Base-by-base conservation (phyloP, 225 moss, liverwort and hornwort genomes). In the Asterella californica region DNA sequence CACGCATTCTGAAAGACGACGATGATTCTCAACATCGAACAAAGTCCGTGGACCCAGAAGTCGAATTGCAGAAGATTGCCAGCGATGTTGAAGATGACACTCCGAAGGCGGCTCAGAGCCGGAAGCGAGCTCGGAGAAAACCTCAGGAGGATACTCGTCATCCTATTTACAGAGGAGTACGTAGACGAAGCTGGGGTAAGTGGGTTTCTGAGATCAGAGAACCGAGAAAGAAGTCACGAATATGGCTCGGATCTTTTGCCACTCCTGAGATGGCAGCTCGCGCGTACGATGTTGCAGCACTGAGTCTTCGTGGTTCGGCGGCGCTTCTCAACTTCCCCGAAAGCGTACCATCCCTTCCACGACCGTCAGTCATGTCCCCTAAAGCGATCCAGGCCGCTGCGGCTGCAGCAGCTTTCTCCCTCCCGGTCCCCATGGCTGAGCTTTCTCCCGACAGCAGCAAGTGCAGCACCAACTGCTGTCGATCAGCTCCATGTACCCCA, bases 321-420 rank as follows among this genome's bases (percentile, higher is more conserved):
- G 86, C 86, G 6, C 80, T 86, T 2, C 86, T 86, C 59, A 86
- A 86, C 86, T 86, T 86, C 65, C 86, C 86, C 10, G 86, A 86
- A 63, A 83, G 83, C 27, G 86, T 81, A 24, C 79, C 86, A 29
- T 79, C 83, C 19, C 83, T 86, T 81, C 86, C 86, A 19, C 80
- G 83, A 59, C 86, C 86, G 7, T 17, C 86, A 75, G 86, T 83
- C 78, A 86, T 86, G 76, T 86, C 86, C 71, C 86, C 86, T 70
- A 86, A 86, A 81, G 86, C 83, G 74, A 86, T 86, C 78, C 86
- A 86, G 81, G 86, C 86, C 50, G 86, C 86, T 80, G 86, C 86
- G 24, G 82, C 86, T 4, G 86, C 86, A 75, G 86, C 86, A 27
- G 86, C 86, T 77, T 86, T 86, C 69, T 86, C 83, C 46, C 48